These are phyloP conservation scores for Neurospora sp. DNA, from an alignment of 495 filamentous ascomycete genomes.

Conservation along the genomic window DNA sequence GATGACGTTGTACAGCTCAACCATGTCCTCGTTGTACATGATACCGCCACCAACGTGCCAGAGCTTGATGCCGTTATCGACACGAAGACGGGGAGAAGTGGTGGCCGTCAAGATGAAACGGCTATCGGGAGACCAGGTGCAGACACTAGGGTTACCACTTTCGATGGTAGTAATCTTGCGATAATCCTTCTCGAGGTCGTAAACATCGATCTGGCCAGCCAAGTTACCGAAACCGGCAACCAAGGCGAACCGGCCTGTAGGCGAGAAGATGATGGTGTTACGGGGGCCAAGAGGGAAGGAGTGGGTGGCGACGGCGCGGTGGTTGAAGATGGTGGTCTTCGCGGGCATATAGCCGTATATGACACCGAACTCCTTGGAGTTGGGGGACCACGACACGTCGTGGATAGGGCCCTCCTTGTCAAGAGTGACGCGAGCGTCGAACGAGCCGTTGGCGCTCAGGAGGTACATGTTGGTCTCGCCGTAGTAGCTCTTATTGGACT, in stretches of 20 bases:
- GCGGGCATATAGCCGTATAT: conserved; percentile 97
- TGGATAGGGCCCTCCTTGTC: conserved; percentile 98
- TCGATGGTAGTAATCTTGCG: conserved; percentile 87
- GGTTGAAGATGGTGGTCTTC: conserved; percentile 94
- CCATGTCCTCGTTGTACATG: conserved; percentile 91
- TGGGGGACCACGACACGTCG: conserved; percentile 96
- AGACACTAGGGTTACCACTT: conserved; percentile 88
- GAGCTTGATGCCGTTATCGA: conserved; percentile 91
- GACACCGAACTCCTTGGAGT: conserved; percentile 92
- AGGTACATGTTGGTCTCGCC: conserved; percentile 97
- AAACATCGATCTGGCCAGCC: conserved; percentile 94
- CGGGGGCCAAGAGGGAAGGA: conserved; percentile 75
- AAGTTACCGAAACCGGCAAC: conserved; percentile 96
- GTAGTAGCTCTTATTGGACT: conserved; percentile 96
- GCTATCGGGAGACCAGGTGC: conserved; percentile 93
- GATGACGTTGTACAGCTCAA: conserved; percentile 82
- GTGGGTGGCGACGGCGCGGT: conserved; percentile 67
- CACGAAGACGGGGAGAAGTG: conserved; percentile 83
- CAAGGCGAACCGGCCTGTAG: conserved; percentile 82
- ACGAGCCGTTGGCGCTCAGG: conserved; percentile 79
- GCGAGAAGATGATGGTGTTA: conserved; percentile 93
- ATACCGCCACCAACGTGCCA: conserved; percentile 87
- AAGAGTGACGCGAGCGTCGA: conserved; percentile 82
- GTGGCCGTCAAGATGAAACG: conserved; percentile 93
- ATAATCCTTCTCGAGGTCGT: conserved; percentile 88